Conservation (phyloP, 1,284 basidiomycete genomes). For the Naganishia sp. region DNA sequence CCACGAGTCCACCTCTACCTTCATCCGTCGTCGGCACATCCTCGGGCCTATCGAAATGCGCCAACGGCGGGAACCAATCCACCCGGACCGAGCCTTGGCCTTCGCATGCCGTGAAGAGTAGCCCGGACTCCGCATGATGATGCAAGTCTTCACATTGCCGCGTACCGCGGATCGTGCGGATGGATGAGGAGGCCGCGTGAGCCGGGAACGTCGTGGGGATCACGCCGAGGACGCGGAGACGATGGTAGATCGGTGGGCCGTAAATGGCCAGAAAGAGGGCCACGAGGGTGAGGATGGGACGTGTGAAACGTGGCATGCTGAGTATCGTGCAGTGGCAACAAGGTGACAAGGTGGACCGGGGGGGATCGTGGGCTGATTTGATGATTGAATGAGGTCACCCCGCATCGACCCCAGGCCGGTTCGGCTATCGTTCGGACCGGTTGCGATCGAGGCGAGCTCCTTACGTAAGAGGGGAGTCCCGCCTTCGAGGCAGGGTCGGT, state of each 20-base stretch:
- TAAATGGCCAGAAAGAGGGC: slow-evolving; percentile 1
- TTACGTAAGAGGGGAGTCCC: no score
- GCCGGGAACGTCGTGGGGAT: neutral
- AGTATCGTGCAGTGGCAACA: no score
- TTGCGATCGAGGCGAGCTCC: no score
- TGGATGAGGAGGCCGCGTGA: neutral
- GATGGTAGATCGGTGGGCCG: neutral
- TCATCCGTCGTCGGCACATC: neutral
- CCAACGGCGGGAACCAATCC: slow-evolving; percentile 41
- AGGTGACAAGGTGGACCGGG: no score
- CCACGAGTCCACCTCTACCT: slow-evolving; percentile 31
- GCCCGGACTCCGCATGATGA: slow-evolving; percentile 25
- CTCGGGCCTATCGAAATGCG: slow-evolving; percentile 29
- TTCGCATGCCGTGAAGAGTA: slow-evolving; percentile 34
- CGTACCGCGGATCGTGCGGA: slow-evolving; percentile 20
- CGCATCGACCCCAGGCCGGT: no score
- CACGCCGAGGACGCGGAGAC: slow-evolving; percentile 12
- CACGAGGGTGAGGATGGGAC: neutral
- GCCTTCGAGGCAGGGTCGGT: no score
- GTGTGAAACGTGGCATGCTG: slow-evolving; percentile 1
- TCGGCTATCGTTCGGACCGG: no score
- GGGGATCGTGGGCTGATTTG: no score
- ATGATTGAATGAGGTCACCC: no score
- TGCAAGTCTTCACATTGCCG: slow-evolving; percentile 36
- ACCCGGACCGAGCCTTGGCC: slow-evolving; percentile 15